Evolutionary conservation across 148 eudicot genomes (phyloP), one percentile per base, ranked within the genome.

Genomic region (Rhododendron vialii): DNA sequence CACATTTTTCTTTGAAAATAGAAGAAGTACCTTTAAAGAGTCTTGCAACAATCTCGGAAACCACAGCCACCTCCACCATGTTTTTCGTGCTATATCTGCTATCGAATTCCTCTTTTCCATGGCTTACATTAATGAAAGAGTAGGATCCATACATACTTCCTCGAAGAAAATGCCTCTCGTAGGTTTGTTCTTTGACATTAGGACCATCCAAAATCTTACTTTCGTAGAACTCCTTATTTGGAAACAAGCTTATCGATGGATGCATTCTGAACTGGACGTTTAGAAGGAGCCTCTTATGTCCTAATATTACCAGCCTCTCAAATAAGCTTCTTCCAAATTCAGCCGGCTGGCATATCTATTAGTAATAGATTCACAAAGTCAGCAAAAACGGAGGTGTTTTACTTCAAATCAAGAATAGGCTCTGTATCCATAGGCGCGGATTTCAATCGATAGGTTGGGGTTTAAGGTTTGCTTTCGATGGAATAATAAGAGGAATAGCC

Each of bases 51-150:
- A 93, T 87, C 82, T 85, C 88, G 26, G 41, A 74, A 4, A 91
- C 87, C 41, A 89, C 92, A 15, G 89, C 91, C n/a, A 91, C 93
- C 84, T 93, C 93, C 12, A 85, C 90, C 87, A 88, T 20, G 74
- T 92, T 61, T 17, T 55, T 55, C 61, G 7, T 93, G 81, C 92
- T 91, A 88, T 84, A 85, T 26, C 86, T 90, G 51, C 78, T 86
- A 51, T 89, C 90, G 1, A 74, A 86, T 50, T 89, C 86, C 83
- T 93, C 95, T 36, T 86, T 86, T 53, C 94, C 93, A 80, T 67
- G 35, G 3, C 83, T 24, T 61, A 93, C 88, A 86, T 93, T 88
- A 41, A 86, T 86, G 43, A 89, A 89, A 53, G 89, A 87, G 55
- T 89, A 89, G 15, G 91, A 51, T 7, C 91, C 89, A 35, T 71